Base-by-base conservation (phyloP, 352 stramenopile species). In the Hyaloperonospora brassicae region DNA sequence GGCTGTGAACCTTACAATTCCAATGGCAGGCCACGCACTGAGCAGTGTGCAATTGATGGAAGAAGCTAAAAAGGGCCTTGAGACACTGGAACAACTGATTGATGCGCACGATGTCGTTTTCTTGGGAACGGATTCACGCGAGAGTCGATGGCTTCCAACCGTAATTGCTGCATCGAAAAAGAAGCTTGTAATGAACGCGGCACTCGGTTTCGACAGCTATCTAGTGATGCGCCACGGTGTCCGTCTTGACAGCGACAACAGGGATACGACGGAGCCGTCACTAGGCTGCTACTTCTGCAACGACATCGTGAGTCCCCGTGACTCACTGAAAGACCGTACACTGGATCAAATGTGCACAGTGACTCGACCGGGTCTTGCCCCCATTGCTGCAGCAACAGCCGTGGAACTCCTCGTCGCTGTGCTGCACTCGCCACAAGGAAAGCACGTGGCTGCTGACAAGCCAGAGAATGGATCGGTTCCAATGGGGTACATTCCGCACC, bases 281-380 rank as follows among this genome's bases (percentile, higher is more conserved):
- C 69, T 98, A 3, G 96, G 96, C 4, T 99, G 97, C 64, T 99
- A 99, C 70, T 99, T 99, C 68, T 99, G 97, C 73, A 98, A 96
- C 54, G 97, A 99, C 70, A 89, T 99, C 24, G 95, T 99, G 17
- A 97, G 96, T 52, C 96, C 97, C 3, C 89, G 94, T 24, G 97
- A 99, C 66, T 98, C 95, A 23, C 83, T 95, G 22, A 94, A 89
- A 22, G 96, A 99, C 64, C 88, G 97, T 10, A 99, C 96, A 7
- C 54, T 99, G 10, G 97, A 99, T 68, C 96, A 99, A 79, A 98
- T 99, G 85, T 99, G 97, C 64, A 99, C 97, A 1, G 97, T 99
- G 1, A 99, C 97, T 31, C 79, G 97, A 11, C 96, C 97, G 4
- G 97, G 97, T 6, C 76, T 99, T 11, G 87, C 91, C 5, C 86